Evolutionary conservation across 148 eudicot species (phyloP).

Genomic region (Dianthus caryophyllus): DNA sequence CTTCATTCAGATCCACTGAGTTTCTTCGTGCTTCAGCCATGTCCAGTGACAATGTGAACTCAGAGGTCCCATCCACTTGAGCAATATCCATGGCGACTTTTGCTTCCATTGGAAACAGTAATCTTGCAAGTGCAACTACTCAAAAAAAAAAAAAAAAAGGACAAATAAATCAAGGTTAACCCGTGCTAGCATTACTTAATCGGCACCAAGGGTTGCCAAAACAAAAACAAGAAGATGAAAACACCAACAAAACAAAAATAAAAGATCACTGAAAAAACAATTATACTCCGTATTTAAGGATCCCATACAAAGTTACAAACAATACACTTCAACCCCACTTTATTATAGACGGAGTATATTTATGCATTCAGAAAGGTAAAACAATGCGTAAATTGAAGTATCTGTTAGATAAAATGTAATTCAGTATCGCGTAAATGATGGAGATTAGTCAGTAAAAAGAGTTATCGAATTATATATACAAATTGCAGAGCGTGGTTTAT

Average conservation of each 20-base stretch:
- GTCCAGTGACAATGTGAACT: slow-evolving; percentile 44
- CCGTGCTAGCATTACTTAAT: not conserved
- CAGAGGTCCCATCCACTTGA: slow-evolving; percentile 84
- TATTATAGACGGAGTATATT: too few species aligned
- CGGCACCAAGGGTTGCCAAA: not conserved
- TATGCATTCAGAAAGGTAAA: not conserved
- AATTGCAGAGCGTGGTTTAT: not conserved
- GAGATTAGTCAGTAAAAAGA: not conserved
- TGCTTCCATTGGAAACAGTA: slow-evolving; percentile 89
- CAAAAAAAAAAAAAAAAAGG: slow-evolving; percentile 7
- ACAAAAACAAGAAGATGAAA: not conserved
- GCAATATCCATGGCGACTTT: slow-evolving; percentile 97
- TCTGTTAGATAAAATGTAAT: too few species aligned
- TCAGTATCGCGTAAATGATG: not conserved
- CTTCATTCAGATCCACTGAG: slow-evolving; percentile 78
- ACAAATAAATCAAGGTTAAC: not conserved
- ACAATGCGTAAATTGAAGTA: too few species aligned
- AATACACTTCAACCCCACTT: too few species aligned
- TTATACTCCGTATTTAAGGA: too few species aligned
- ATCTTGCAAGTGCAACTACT: slow-evolving; percentile 75
- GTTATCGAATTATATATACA: slow-evolving; percentile 2
- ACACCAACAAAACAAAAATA: not conserved
- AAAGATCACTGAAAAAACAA: not conserved
- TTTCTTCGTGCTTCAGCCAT: slow-evolving; percentile 47
- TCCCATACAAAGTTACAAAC: too few species aligned